phyloP scores from a whole-genome alignment of 2,329 filamentous ascomycete species.

The Raffaelea arxii region DNA sequence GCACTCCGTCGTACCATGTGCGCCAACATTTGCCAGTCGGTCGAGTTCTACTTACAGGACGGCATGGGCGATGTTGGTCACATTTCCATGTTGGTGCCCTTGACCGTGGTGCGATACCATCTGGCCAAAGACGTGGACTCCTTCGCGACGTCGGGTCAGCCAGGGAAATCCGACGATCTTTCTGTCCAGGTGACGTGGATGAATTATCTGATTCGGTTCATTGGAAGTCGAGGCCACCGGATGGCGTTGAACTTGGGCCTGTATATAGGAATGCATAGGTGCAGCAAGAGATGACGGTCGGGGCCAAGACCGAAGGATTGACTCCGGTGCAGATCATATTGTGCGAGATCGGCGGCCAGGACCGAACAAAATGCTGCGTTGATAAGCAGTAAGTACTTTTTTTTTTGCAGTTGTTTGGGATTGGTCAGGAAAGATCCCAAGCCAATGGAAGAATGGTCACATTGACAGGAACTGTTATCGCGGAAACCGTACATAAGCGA shows the following conservation, averaged over 20 bases:
- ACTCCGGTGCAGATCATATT: no score
- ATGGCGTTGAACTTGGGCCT: conserved; percentile 8
- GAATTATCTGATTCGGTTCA: conserved; percentile 4
- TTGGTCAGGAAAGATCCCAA: no score
- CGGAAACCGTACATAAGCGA: no score
- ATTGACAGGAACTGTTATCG: no score
- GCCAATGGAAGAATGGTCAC: no score
- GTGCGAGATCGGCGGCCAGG: no score
- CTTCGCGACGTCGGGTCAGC: background rate
- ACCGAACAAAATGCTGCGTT: no score
- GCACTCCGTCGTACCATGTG: conserved; percentile 2
- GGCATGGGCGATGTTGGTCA: conserved; percentile 12
- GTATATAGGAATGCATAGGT: no score
- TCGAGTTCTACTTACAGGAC: conserved; percentile 14
- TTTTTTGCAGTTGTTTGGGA: no score
- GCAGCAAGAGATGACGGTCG: no score
- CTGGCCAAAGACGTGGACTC: background rate
- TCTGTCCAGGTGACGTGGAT: conserved; percentile 9
- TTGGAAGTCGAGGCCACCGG: conserved; percentile 8
- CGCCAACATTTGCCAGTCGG: conserved; percentile 15
- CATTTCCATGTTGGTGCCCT: conserved; percentile 8
- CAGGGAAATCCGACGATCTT: conserved; percentile 4
- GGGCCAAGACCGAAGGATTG: no score
- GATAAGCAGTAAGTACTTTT: no score
- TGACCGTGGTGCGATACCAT: conserved; percentile 6